These are phyloP conservation scores for Avena insularis DNA, from an alignment of 176 grass and related monocot species.

Conservation along the genomic window DNA sequence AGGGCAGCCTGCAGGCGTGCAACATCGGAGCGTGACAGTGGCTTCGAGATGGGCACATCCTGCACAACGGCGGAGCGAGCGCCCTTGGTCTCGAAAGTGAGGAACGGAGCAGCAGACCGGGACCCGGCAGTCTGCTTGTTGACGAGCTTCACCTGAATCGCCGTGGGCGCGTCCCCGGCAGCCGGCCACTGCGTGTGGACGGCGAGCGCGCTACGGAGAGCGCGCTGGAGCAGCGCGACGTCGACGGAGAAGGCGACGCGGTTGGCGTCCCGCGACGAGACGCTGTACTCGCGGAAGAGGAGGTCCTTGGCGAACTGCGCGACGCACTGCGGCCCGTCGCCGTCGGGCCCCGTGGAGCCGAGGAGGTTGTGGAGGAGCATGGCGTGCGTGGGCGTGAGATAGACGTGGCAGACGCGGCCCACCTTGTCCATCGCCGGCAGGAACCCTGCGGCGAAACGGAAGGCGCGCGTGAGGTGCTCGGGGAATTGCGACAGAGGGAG, in stretches of 20 bases:
- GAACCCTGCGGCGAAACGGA: constrained; percentile 53
- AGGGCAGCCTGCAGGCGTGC: constrained; percentile 70
- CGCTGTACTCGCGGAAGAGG: constrained; percentile 88
- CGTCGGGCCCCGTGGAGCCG: constrained; percentile 56
- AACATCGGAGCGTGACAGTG: constrained; percentile 75
- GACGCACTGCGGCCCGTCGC: constrained; percentile 80
- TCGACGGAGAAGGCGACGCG: constrained; percentile 82
- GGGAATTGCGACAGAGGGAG: constrained; percentile 27
- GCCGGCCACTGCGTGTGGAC: constrained; percentile 73
- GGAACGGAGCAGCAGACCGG: constrained; percentile 62
- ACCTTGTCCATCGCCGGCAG: constrained; percentile 87
- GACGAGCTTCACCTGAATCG: constrained; percentile 90
- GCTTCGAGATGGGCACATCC: constrained; percentile 93
- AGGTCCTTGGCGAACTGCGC: constrained; percentile 87
- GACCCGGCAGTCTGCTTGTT: constrained; percentile 81
- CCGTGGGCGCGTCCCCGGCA: constrained; percentile 52
- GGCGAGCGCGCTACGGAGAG: constrained; percentile 83
- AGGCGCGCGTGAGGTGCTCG: constrained; percentile 54
- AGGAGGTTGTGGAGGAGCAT: constrained; percentile 95
- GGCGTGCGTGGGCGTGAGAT: constrained; percentile 72
- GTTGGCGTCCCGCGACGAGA: constrained; percentile 79
- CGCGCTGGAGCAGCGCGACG: constrained; percentile 78
- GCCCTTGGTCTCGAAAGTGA: constrained; percentile 96
- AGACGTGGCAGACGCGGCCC: constrained; percentile 77
- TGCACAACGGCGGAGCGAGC: constrained; percentile 85